Evolutionary conservation across 2,329 filamentous ascomycete species (phyloP), one percentile per base, ranked within the genome.

Genomic region (Alternaria solani): DNA sequence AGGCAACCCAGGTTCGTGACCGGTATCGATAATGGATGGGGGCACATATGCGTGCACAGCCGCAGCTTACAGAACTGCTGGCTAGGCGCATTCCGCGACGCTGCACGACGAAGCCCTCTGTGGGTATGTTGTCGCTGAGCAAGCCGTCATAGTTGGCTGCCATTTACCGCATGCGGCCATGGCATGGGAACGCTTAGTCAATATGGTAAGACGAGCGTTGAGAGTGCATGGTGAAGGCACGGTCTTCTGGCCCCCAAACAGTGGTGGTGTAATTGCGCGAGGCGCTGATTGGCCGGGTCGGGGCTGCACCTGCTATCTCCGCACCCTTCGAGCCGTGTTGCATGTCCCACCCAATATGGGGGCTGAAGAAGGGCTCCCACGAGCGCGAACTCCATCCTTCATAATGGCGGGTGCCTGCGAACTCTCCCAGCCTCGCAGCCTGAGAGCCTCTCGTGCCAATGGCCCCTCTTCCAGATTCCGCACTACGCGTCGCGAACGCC

Each of bases 341-440:
- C 51, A 61, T 62, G 53, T 62, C 28, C 57, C 62, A 51, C 56
- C 57, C 67, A 56, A 63, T 56, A 66, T 74, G 64, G 74, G 72
- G 74, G 73, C 73, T 67, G 68, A 72, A 68, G 61, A 57, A 18
- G 30, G 51, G 43, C 34, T 23, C 20, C 18, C 44, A 16, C 23
- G 28, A n/a, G 26, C n/a, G 52, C 47, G 57, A 67, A 66, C 59
- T 39, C 55, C 46, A 48, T 53, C 38, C 26, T 32, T 62, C 49
- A 66, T 49, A 41, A 66, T 68, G 64, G 60, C 34, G 11, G 30
- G 42, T 54, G 43, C 43, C 60, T 66, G 65, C 63, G 60, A 73
- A 69, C 63, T 42, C 55, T 47, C 52, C 34, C 57, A 61, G 53
- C 56, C 61, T 63, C 59, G 62, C 39, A 60, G 30, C 39, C 25